A percentile compares a stretch with the other conserved stretches of the same genome.
phyloP scores from a whole-genome alignment of 306 rosid genomes.

The Hippophae rhamnoides region DNA sequence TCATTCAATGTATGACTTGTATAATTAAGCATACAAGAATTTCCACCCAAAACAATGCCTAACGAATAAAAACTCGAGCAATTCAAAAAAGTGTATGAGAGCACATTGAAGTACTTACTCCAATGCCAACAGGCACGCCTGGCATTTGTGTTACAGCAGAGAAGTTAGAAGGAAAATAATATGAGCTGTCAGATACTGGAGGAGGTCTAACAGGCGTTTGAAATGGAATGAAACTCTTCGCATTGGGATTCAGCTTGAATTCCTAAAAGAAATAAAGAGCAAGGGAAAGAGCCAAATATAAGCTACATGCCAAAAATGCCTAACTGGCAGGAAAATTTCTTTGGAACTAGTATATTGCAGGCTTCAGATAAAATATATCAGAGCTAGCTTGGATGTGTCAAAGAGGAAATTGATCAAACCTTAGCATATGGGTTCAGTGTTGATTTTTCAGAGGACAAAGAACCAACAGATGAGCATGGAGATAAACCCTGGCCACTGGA shows the following conservation, averaged over 20 bases:
- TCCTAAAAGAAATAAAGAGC: constrained; percentile 43
- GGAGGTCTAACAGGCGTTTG: constrained; percentile 67
- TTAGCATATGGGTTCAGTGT: constrained; percentile 83
- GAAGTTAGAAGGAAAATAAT: constrained; percentile 38
- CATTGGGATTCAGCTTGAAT: constrained; percentile 86
- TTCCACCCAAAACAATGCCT: too few species aligned
- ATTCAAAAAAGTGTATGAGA: neutral
- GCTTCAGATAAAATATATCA: too few species aligned
- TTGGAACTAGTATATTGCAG: neutral
- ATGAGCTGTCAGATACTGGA: constrained; percentile 73
- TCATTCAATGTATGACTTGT: too few species aligned
- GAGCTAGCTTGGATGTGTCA: neutral
- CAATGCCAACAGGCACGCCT: constrained; percentile 67
- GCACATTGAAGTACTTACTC: constrained; percentile 44
- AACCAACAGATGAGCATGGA: constrained; percentile 81
- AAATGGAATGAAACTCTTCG: constrained; percentile 80
- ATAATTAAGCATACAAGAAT: too few species aligned
- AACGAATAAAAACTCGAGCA: neutral
- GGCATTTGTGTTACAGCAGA: constrained; percentile 59
- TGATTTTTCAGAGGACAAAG: constrained; percentile 71
- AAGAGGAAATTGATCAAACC: constrained; percentile 35
- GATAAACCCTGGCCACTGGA: constrained; percentile 59
- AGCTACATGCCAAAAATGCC: constrained; percentile 1
- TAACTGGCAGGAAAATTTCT: neutral
- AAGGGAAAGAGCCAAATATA: constrained; percentile 1